Evolutionary conservation across 2,329 filamentous ascomycete genomes (phyloP).

Genomic region (Aspergillus glaucus): DNA sequence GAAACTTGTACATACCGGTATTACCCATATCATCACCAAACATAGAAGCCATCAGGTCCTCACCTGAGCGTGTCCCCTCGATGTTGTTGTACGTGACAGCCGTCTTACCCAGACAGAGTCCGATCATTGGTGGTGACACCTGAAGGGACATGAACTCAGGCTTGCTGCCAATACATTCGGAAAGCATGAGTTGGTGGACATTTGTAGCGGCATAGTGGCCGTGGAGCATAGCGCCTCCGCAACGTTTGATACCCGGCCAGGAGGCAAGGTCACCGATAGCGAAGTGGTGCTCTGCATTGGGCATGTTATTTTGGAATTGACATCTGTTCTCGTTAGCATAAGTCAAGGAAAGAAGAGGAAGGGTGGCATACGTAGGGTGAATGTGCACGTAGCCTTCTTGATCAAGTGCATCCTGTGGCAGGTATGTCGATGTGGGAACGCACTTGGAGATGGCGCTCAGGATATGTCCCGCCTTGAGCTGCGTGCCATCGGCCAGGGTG

Average conservation of each 20-base stretch:
- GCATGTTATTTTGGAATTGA: slow-evolving; percentile 47
- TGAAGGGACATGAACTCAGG: slow-evolving; percentile 47
- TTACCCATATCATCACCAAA: slow-evolving; percentile 51
- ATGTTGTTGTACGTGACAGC: slow-evolving; percentile 58
- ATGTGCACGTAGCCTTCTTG: slow-evolving; percentile 62
- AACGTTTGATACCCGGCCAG: slow-evolving; percentile 76
- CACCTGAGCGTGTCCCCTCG: slow-evolving; percentile 53
- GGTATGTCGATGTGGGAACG: slow-evolving; percentile 56
- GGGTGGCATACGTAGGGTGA: slow-evolving; percentile 37
- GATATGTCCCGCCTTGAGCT: slow-evolving; percentile 57
- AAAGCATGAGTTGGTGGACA: slow-evolving; percentile 57
- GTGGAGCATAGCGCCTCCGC: slow-evolving; percentile 68
- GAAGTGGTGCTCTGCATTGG: slow-evolving; percentile 58
- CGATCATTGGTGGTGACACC: slow-evolving; percentile 60
- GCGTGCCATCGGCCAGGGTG: slow-evolving; percentile 55
- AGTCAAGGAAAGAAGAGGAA: neutral
- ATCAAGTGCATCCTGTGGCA: slow-evolving; percentile 55
- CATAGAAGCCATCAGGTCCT: slow-evolving; percentile 50
- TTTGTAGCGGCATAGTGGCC: slow-evolving; percentile 62
- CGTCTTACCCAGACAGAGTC: slow-evolving; percentile 63
- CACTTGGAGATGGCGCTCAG: slow-evolving; percentile 63
- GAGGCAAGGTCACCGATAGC: slow-evolving; percentile 62
- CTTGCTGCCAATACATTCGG: slow-evolving; percentile 31
- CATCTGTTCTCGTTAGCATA: slow-evolving; percentile 36
- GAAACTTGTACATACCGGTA: slow-evolving; percentile 45